Evolutionary conservation across 257 asterid species (phyloP).

Genomic region (Fraxinus americana): DNA sequence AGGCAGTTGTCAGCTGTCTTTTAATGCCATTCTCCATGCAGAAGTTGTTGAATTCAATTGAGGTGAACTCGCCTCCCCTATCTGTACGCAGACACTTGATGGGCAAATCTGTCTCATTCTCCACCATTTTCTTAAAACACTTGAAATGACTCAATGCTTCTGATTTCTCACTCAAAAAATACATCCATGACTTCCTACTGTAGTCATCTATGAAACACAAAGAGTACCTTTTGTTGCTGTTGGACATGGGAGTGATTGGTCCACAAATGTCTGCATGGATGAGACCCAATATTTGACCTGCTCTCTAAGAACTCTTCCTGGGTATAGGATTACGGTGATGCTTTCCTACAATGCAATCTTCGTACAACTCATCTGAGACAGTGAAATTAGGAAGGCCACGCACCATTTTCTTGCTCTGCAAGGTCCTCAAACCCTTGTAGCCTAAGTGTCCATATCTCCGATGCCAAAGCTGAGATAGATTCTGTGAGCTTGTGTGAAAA

Average conservation of each 20-base stretch:
- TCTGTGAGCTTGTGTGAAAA: not conserved
- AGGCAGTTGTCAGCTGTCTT: not conserved
- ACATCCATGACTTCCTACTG: not conserved
- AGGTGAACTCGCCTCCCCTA: not conserved
- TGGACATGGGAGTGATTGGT: constrained; percentile 1
- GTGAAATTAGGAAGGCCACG: not conserved
- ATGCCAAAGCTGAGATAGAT: not conserved
- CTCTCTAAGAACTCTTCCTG: not conserved
- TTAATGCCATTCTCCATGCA: not conserved
- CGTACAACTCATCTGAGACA: not conserved
- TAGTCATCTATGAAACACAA: not conserved
- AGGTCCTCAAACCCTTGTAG: not conserved
- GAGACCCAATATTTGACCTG: not conserved
- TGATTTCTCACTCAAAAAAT: not conserved
- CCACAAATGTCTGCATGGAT: not conserved
- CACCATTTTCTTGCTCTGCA: not conserved
- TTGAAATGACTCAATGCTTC: not conserved
- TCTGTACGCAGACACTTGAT: too few relatives aligned
- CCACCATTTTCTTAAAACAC: not conserved
- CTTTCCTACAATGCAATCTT: not conserved
- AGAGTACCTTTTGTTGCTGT: not conserved
- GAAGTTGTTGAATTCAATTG: not conserved
- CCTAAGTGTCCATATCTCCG: not conserved
- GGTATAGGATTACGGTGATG: constrained; percentile 1
- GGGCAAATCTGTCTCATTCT: not conserved